Evolutionary conservation across 176 grass and related monocot genomes (phyloP), one percentile per base, ranked within the genome.

Genomic region (Carex kokanica): DNA sequence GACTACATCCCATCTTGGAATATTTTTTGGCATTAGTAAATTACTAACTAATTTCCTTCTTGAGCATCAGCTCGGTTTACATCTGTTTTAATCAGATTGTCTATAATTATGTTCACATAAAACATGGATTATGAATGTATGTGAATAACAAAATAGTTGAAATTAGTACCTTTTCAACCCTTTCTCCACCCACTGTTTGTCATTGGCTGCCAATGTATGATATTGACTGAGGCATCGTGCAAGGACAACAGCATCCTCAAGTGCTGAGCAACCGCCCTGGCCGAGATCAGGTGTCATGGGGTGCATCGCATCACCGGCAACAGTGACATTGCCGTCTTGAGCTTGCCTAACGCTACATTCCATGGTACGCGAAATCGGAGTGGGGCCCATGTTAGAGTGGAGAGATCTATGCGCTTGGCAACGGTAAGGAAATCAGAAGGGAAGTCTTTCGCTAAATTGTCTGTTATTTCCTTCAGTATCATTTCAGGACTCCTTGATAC

Each of bases 211-310:
- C 7, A 1, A 31, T 69, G 55, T 16, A 5, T 15, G 81, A 63
- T 84, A 84, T 34, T 27, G 79, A 13, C 67, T 73, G 47, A 89
- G 66, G 70, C 54, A 71, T 24, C 71, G 69, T 9, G 73, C 88
- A 4, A 87, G 85, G 8, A 84, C 72, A 53, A 83, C 86, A 9
- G 81, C 81, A 65, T 88, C 86, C 71, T 88, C 86, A 0, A 80
- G 59, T 6, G 86, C 81, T 2, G 71, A 62, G 71, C 86, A 79
- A 18, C 73, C 86, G 17, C 86, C 71, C 43, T 69, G 61, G 10
- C 82, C 49, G 5, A 58, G 13, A 67, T 87, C 81, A 17, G 86
- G 82, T 1, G 82, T 80, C 82, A 81, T 84, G 16, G 87, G 82
- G 29, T 85, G 74, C 74, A 81, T 51, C 10, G 81, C 82, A 29